These are phyloP conservation scores for Aspergillus viridinutans DNA, from an alignment of 2,329 filamentous ascomycete genomes.

Conservation along the genomic window DNA sequence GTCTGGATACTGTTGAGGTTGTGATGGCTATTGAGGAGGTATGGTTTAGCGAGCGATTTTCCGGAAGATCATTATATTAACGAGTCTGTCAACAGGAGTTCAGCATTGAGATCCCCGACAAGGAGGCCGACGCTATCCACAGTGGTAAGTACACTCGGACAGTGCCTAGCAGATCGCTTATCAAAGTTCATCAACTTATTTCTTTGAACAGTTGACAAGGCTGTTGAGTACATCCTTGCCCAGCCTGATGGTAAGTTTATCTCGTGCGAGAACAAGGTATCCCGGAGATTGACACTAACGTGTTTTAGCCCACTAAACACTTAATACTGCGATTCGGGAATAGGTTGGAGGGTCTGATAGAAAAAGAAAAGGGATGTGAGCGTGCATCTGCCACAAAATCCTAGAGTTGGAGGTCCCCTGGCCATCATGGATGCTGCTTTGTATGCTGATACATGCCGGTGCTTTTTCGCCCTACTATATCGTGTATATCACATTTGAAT, in stretches of 20 bases:
- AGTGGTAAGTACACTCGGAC: conserved; percentile 63
- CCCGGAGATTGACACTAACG: conserved; percentile 12
- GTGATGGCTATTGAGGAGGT: conserved; percentile 99
- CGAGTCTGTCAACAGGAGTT: conserved; percentile 53
- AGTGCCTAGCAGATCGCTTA: not conserved
- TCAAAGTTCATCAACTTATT: conserved; percentile 13
- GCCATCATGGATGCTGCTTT: conserved; percentile 25
- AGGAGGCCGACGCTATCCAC: conserved; percentile 91
- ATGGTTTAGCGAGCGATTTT: conserved; percentile 18
- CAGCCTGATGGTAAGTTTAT: conserved; percentile 79
- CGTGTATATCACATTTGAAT: conserved; percentile 42
- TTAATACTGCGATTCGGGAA: conserved; percentile 24
- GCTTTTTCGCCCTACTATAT: conserved; percentile 35
- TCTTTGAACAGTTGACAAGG: conserved; percentile 70
- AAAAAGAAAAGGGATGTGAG: conserved; percentile 31
- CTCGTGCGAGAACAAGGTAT: not conserved
- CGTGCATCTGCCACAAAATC: conserved; percentile 22
- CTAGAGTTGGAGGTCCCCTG: conserved; percentile 29
- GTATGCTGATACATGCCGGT: conserved; percentile 37
- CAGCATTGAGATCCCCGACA: conserved; percentile 97
- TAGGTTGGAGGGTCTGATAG: conserved; percentile 28
- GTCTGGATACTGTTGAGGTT: conserved; percentile 96
- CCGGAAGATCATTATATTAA: conserved; percentile 11
- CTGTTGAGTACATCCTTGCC: conserved; percentile 86
- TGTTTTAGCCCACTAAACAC: conserved; percentile 33